Conservation (phyloP, 805 yeast species). For the Candida hispaniensis region DNA sequence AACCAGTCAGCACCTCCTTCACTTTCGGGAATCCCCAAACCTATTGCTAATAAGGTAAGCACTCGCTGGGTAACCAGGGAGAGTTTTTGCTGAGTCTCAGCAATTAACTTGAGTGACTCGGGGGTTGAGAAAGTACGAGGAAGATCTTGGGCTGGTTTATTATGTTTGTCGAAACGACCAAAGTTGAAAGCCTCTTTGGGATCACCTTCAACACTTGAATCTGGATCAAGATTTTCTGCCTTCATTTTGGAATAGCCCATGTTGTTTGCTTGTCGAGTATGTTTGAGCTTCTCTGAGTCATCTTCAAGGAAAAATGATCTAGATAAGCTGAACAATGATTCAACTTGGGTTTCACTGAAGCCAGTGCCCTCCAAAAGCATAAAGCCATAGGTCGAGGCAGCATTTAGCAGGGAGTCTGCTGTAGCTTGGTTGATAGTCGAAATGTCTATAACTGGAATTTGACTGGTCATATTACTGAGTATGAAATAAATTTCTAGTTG, state of each 20-base stretch:
- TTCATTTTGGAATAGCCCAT: conserved; percentile 49
- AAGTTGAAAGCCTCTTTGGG: conserved; percentile 55
- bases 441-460: too few relatives aligned
- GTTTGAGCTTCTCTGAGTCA: conserved; percentile 38
- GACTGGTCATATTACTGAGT: too few relatives aligned
- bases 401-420: conserved; percentile 43
- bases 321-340: conserved; percentile 40
- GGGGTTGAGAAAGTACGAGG: conserved; percentile 43
- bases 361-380: conserved; percentile 57
- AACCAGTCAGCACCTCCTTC: conserved; percentile 53
- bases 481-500: too few relatives aligned
- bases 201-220: conserved; percentile 32
- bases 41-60: conserved; percentile 48
- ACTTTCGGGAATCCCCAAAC: conserved; percentile 47
- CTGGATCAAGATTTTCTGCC: conserved; percentile 40
- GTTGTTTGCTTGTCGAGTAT: conserved; percentile 44
- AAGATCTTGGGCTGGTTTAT: conserved; percentile 31
- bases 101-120: conserved; percentile 35
- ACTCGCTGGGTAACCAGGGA: conserved; percentile 40
- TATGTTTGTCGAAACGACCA: conserved; percentile 45
- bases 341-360: conserved; percentile 46
- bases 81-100: conserved; percentile 33
- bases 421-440: conserved; percentile 34
- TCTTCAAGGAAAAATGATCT: conserved; percentile 44
- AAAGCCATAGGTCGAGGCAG: conserved; percentile 57